These are phyloP conservation scores for Barbarea vulgaris DNA, from an alignment of 345 rosid genomes.

Conservation along the genomic window DNA sequence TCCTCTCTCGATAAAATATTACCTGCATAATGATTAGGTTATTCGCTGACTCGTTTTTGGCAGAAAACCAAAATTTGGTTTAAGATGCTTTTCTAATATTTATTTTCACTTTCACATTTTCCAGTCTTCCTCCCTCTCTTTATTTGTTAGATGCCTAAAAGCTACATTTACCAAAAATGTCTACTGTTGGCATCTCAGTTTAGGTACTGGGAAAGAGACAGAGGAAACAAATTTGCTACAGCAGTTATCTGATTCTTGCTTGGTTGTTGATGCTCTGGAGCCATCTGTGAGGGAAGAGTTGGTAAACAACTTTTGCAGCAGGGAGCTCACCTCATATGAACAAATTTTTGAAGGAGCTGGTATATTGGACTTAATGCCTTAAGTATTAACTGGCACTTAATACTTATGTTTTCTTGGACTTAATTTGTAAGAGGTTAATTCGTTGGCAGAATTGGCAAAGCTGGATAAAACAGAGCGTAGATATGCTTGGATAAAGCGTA, in stretches of 20 bases:
- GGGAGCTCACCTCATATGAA: conserved; percentile 97
- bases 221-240: conserved; percentile 88
- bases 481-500: conserved; percentile 98
- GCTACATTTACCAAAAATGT: background rate
- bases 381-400: conserved; percentile 11
- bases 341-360: conserved; percentile 99
- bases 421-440: conserved; percentile 9
- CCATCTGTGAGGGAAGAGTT: conserved; percentile 99
- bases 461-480: conserved; percentile 94
- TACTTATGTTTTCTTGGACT: conserved; percentile 12
- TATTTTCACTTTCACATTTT: background rate
- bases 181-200: conserved; percentile 57
- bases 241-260: conserved; percentile 92
- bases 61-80: background rate
- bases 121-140: background rate
- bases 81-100: background rate
- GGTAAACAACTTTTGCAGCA: conserved; percentile 95
- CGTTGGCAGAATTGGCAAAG: conserved; percentile 77
- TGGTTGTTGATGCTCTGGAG: conserved; percentile 97
- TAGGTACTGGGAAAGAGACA: conserved; percentile 97
- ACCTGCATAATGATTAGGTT: background rate
- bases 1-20: background rate
- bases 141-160: background rate
- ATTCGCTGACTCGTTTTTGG: conserved; percentile 8
- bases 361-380: conserved; percentile 45